Evolutionary conservation across 352 stramenopile species (phyloP).

Genomic region (Elongisporangium senticosum): DNA sequence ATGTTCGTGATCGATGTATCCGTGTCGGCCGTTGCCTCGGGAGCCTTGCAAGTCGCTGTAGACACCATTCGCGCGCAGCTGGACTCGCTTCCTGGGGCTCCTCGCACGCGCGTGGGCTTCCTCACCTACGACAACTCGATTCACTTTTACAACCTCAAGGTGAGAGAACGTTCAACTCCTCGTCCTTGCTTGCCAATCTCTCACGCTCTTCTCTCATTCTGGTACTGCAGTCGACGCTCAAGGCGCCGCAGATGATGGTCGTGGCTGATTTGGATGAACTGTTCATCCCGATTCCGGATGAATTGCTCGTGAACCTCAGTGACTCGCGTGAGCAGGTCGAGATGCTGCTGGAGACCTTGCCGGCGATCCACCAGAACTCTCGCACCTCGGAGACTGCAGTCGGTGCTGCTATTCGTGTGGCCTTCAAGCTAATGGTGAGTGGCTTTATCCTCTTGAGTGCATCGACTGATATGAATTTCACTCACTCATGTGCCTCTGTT

Average conservation of each 20-base stretch:
- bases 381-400: constrained; percentile 73
- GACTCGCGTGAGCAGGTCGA: constrained; percentile 94
- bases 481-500: background rate
- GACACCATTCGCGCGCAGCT: constrained; percentile 81
- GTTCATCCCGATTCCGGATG: constrained; percentile 91
- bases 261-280: constrained; percentile 83
- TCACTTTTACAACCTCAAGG: constrained; percentile 90
- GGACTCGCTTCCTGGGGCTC: constrained; percentile 65
- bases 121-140: constrained; percentile 83
- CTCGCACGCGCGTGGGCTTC: constrained; percentile 78
- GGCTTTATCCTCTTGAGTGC: constrained; percentile 16
- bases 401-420: constrained; percentile 90
- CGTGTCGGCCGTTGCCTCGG: constrained; percentile 58
- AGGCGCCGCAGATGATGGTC: constrained; percentile 87
- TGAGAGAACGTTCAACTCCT: constrained; percentile 8
- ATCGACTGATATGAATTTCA: background rate
- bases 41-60: constrained; percentile 60
- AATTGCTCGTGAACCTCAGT: constrained; percentile 97
- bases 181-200: constrained; percentile 26
- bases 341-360: constrained; percentile 93
- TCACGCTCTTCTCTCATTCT: constrained; percentile 58
- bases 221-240: constrained; percentile 49
- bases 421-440: constrained; percentile 96
- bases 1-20: constrained; percentile 90
- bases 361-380: constrained; percentile 84